These are phyloP conservation scores for Luffa acutangula DNA, from an alignment of 306 rosid genomes.

Conservation along the genomic window DNA sequence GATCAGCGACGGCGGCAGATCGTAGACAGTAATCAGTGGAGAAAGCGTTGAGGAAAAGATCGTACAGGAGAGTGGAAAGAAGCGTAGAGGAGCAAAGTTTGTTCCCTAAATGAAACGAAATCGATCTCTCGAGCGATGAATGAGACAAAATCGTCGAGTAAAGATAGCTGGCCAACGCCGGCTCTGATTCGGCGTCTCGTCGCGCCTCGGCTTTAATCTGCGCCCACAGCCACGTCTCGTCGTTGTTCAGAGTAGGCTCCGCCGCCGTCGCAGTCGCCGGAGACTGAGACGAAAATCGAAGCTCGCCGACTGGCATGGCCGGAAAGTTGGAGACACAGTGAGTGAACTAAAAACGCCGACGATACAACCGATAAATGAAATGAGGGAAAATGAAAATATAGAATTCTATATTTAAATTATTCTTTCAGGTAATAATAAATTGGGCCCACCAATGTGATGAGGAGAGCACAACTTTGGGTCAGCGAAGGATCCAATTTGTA, in stretches of 20 bases:
- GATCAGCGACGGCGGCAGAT: conserved; percentile 72
- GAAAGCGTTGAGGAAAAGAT: conserved; percentile 73
- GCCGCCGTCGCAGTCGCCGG: conserved; percentile 15
- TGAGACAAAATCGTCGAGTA: conserved; percentile 86
- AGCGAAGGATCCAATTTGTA: not conserved
- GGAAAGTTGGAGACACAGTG: not conserved
- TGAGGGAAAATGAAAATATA: not conserved
- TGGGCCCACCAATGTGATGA: not conserved
- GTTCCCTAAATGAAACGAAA: conserved; percentile 81
- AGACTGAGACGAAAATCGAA: conserved; percentile 16
- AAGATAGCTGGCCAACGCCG: conserved; percentile 86
- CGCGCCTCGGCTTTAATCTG: conserved; percentile 82
- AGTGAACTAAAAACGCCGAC: not conserved
- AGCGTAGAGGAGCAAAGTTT: conserved; percentile 91
- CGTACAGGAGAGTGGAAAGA: conserved; percentile 83
- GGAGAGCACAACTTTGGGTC: not conserved
- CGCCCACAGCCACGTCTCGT: conserved; percentile 58
- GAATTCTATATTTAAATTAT: not conserved
- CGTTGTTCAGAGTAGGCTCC: conserved; percentile 19
- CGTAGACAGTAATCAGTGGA: conserved; percentile 43
- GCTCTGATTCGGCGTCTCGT: conserved; percentile 83
- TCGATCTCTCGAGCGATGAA: conserved; percentile 62
- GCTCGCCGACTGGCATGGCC: conserved; percentile 56
- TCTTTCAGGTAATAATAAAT: not conserved
- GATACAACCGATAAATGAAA: not conserved